Base-by-base conservation (phyloP, 352 stramenopile species). In the Phytophthora niederhauseri region DNA sequence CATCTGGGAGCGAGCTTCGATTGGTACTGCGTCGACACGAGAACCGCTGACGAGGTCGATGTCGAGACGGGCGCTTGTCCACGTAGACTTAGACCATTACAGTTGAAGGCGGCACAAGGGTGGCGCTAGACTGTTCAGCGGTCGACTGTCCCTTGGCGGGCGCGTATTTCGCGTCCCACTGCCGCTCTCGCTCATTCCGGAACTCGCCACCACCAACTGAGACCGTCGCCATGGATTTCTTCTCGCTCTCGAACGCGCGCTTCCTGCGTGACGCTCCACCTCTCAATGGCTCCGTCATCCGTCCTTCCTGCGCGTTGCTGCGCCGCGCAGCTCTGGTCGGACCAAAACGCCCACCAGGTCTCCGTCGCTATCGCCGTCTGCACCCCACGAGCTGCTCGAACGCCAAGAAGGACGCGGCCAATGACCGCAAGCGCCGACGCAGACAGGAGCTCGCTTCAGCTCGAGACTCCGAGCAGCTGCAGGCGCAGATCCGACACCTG, bases 401-500 rank as follows among this genome's bases (percentile, higher is more conserved):
- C n/a, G 22, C 56, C 41, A 62, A 54, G 26, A 52, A 43, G 34
- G 36, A 20, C 31, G 28, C 15, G n/a, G 30, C n/a, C 41, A 62
- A 43, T n/a, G 41, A 41, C 6, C 7, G 24, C 15, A 43, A 62
- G 24, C 22, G 26, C 30, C 26, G 26, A 59, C 52, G 38, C 66
- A n/a, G 38, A 26, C 41, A 58, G 4, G 17, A 62, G 30, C 8
- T 30, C 24, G 41, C 43, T 26, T 26, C 24, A 26, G 24, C 24
- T 26, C 24, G 24, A 26, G 24, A 26, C 15, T 54, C 31, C 17
- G 49, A 14, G 6, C 34, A 48, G 38, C 12, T 62, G 38, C 41
- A 57, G 19, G 53, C 56, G 59, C 14, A 60, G 48, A 62, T 68
- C 48, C 43, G 45, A 20, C 34, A 64, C 48, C 14, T 57, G 49